phyloP scores from a whole-genome alignment of 768 basidiomycete species.

The Tricholomella constricta region DNA sequence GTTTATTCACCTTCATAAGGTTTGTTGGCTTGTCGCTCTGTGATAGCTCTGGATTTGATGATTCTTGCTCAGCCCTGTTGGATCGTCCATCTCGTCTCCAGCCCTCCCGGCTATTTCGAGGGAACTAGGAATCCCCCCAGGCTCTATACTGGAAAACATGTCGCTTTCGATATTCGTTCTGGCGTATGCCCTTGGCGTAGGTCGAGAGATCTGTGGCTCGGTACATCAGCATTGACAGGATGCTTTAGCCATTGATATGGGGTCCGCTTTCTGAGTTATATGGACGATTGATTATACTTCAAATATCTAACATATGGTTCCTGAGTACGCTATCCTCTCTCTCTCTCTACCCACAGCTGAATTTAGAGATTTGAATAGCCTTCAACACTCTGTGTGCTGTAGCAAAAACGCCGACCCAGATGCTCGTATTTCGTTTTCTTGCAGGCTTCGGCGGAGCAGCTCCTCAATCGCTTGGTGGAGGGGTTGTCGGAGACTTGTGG shows the following conservation, averaged over 20 bases:
- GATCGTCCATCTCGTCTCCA: slow-evolving; percentile 34
- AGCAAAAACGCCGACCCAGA: slow-evolving; percentile 49
- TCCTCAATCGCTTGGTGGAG: slow-evolving; percentile 62
- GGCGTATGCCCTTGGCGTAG: slow-evolving; percentile 37
- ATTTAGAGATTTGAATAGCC: slow-evolving; percentile 22
- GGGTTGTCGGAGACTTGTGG: slow-evolving; percentile 55
- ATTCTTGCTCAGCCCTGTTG: slow-evolving; percentile 29
- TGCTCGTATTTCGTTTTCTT: slow-evolving; percentile 63
- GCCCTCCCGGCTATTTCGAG: slow-evolving; percentile 28
- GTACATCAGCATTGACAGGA: neutral
- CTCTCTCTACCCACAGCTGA: too few relatives aligned
- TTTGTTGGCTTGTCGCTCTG: slow-evolving; percentile 4
- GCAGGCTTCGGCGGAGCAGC: slow-evolving; percentile 67
- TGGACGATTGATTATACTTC: slow-evolving; percentile 50
- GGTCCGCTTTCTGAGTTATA: slow-evolving; percentile 41
- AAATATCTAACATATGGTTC: slow-evolving; percentile 59
- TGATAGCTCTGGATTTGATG: neutral
- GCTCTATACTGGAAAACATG: slow-evolving; percentile 40
- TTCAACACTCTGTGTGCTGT: slow-evolving; percentile 55
- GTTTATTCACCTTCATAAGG: slow-evolving; percentile 56
- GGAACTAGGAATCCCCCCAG: slow-evolving; percentile 28
- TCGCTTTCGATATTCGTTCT: slow-evolving; percentile 45
- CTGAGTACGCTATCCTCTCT: slow-evolving; percentile 40
- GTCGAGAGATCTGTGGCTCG: slow-evolving; percentile 10
- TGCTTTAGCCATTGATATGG: slow-evolving; percentile 35